These are phyloP conservation scores for Penicillium freii DNA, from an alignment of 2,329 filamentous ascomycete species.

Conservation along the genomic window DNA sequence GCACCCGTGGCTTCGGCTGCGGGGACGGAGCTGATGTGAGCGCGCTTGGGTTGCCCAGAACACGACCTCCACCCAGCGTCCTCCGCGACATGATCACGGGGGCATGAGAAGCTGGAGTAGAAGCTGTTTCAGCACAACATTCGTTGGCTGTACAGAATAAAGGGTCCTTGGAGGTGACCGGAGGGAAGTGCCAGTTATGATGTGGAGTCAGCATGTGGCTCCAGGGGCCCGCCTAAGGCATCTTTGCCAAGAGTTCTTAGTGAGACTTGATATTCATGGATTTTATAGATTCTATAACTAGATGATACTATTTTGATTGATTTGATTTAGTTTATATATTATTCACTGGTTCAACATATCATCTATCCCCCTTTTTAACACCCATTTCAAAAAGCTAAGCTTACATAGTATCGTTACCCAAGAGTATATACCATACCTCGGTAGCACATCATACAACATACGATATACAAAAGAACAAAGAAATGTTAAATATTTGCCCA, in stretches of 20 bases:
- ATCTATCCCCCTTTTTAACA: too few relatives aligned
- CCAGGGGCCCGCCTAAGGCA: slow-evolving; percentile 15
- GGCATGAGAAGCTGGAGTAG: slow-evolving; percentile 32
- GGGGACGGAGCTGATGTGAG: slow-evolving; percentile 60
- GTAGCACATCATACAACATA: neutral
- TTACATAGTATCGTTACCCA: too few relatives aligned
- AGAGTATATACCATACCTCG: neutral
- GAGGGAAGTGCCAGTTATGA: slow-evolving; percentile 16
- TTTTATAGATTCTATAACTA: too few relatives aligned
- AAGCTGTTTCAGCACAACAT: slow-evolving; percentile 20
- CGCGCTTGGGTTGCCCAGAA: slow-evolving; percentile 81
- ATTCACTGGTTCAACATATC: neutral
- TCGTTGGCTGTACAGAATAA: slow-evolving; percentile 21
- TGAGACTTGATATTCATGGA: neutral
- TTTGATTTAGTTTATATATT: neutral
- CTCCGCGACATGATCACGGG: slow-evolving; percentile 69
- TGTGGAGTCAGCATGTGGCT: slow-evolving; percentile 17
- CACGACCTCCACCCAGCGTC: slow-evolving; percentile 87
- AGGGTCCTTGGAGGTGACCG: slow-evolving; percentile 6
- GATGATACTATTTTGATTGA: neutral
- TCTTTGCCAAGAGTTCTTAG: slow-evolving; percentile 2
- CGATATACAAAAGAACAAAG: neutral
- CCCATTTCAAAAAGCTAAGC: too few relatives aligned
- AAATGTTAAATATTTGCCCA: neutral
- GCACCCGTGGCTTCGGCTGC: slow-evolving; percentile 44